A percentile compares a stretch with the other conserved stretches of the same genome.
These are phyloP conservation scores for Cyberlindnera samutprakarnensis DNA, from an alignment of 805 yeast genomes.

Conservation along the genomic window DNA sequence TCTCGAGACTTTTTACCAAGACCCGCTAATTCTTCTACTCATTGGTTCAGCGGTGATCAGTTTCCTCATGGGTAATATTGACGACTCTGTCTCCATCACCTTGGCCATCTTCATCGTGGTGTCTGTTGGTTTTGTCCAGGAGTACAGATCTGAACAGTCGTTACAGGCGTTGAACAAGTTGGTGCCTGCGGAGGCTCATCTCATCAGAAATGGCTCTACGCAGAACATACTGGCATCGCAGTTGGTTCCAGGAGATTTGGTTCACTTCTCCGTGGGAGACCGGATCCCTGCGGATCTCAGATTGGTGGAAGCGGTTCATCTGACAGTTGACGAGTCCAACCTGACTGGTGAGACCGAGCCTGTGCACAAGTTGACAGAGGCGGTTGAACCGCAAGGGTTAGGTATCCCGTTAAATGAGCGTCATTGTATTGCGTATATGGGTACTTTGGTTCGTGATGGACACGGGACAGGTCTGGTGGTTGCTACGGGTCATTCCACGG, in stretches of 20 bases:
- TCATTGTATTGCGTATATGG: slow-evolving; percentile 85
- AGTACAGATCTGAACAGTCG: slow-evolving; percentile 90
- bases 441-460: slow-evolving; percentile 94
- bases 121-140: slow-evolving; percentile 96
- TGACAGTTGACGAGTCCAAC: slow-evolving; percentile 87
- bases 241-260: slow-evolving; percentile 94
- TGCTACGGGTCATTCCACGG: slow-evolving; percentile 84
- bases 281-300: slow-evolving; percentile 94
- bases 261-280: slow-evolving; percentile 86
- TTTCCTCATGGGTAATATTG: slow-evolving; percentile 90
- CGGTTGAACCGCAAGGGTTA: slow-evolving; percentile 27
- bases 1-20: slow-evolving; percentile 73
- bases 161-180: slow-evolving; percentile 85
- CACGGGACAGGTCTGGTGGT: slow-evolving; percentile 90
- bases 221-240: slow-evolving; percentile 79
- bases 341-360: slow-evolving; percentile 95
- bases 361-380: slow-evolving; percentile 54
- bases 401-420: slow-evolving; percentile 61
- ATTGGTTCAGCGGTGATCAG: slow-evolving; percentile 86
- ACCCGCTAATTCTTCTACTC: slow-evolving; percentile 81
- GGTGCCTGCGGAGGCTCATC: slow-evolving; percentile 95
- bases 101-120: slow-evolving; percentile 91
- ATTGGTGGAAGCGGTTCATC: slow-evolving; percentile 67
- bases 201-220: slow-evolving; percentile 73
- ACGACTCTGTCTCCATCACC: slow-evolving; percentile 92